Evolutionary conservation across 805 yeast species (phyloP).

Genomic region (Pichia nakasei): DNA sequence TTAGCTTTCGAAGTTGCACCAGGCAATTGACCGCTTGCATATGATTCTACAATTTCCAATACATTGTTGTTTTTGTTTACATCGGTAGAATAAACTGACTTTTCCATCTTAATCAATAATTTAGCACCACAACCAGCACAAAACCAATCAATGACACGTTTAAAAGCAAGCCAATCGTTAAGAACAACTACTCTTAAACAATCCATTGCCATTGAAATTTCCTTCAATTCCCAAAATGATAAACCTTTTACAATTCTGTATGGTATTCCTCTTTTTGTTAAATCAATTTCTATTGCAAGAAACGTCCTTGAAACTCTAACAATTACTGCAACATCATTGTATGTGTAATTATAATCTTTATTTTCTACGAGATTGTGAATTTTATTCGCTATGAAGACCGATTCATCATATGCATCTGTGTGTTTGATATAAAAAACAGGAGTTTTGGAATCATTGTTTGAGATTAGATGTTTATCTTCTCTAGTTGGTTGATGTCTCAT

Average conservation of each 20-base stretch:
- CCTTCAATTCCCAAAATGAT: constrained; percentile 74
- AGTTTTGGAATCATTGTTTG: constrained; percentile 35
- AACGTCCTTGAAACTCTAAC: constrained; percentile 57
- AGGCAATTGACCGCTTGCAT: constrained; percentile 11
- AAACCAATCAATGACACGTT: constrained; percentile 51
- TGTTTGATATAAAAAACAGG: constrained; percentile 36
- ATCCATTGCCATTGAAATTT: constrained; percentile 53
- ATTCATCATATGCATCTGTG: constrained; percentile 42
- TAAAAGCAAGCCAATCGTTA: constrained; percentile 53
- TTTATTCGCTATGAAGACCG: constrained; percentile 48
- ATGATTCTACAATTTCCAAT: constrained; percentile 8
- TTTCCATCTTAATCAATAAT: constrained; percentile 24
- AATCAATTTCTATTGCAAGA: constrained; percentile 52
- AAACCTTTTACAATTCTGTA: constrained; percentile 62
- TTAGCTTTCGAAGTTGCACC: constrained; percentile 14
- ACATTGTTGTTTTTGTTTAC: constrained; percentile 1
- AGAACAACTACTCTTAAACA: constrained; percentile 55
- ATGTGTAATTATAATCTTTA: constrained; percentile 35
- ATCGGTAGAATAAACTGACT: constrained; percentile 1
- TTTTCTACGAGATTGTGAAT: constrained; percentile 36
- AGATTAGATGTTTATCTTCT: constrained; percentile 32
- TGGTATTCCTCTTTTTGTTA: constrained; percentile 49
- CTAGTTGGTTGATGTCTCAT: constrained; percentile 54
- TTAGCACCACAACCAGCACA: constrained; percentile 60
- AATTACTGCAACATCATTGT: constrained; percentile 63